Evolutionary conservation across 306 rosid species (phyloP), one percentile per base, ranked within the genome.

Genomic region (Cicer arietinum): DNA sequence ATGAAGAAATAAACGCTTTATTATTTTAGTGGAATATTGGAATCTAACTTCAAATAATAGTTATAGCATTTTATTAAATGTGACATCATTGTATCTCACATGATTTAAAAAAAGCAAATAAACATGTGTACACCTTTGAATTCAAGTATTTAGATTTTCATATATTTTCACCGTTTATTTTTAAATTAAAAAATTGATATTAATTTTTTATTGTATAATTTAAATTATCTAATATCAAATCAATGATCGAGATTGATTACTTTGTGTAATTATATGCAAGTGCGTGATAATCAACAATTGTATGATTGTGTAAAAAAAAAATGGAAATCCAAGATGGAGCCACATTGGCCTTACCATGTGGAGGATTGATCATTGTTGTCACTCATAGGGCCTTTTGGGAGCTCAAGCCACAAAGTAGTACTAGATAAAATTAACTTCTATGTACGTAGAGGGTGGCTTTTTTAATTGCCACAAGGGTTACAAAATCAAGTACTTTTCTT

Each of bases 81-180:
- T 14, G 46, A 61, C 72, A 61, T 69, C 10, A 69, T 6, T n/a
- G 16, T 48, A 13, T 78, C 42, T 69, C 53, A 37, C 41, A 39
- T 25, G 75, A 69, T 77, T 69, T 77, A 47, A 63, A 77, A 35
- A 68, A 69, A 12, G 37, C 35, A 61, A 68, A 17, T 14, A 16
- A 22, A 47, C 44, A 59, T 45, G 69, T 60, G 75, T 13, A 68
- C 42, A 77, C 11, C 8, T 2, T 30, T 16, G 14, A 37, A 35
- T 51, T 76, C 46, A 30, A 30, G 37, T 3, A 30, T 3, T 30
- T 30, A 6, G 1, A 30, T 30, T 30, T 30, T 30, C 4, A 30
- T 30, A 0, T 3, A 30, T 30, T 30, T 3, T 30, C 1, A 30
- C 0, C 37, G 37, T 30, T 1, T 30, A 4, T 3, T 30, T 1